Evolutionary conservation across 2,329 filamentous ascomycete species (phyloP).

Genomic region (Cercospora citrullina): DNA sequence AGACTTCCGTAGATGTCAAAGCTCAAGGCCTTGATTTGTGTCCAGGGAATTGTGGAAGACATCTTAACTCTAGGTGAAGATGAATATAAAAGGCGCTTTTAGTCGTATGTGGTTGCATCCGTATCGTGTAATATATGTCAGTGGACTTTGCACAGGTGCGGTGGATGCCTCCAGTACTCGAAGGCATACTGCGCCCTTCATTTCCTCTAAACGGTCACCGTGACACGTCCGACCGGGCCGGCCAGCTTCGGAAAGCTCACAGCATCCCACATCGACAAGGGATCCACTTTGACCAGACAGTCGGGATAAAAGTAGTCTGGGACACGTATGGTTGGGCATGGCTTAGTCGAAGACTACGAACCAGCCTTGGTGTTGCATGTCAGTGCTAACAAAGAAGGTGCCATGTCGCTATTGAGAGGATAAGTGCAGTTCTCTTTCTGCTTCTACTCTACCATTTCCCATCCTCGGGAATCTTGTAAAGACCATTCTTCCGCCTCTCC

Average conservation of each 20-base stretch:
- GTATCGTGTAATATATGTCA: too few relatives aligned
- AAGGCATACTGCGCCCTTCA: not conserved
- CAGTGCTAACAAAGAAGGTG: not conserved
- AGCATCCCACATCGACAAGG: not conserved
- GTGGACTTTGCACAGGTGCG: not conserved
- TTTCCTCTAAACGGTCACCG: not conserved
- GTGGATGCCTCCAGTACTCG: not conserved
- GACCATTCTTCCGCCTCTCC: constrained; percentile 62
- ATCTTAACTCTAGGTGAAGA: constrained; percentile 12
- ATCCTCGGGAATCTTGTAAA: constrained; percentile 49
- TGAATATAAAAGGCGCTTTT: not conserved
- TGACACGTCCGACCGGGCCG: not conserved
- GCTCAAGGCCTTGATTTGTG: constrained; percentile 53
- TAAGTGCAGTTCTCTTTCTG: not conserved
- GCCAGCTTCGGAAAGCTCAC: not conserved
- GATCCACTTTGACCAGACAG: not conserved
- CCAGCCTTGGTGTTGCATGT: not conserved
- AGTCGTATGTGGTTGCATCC: too few relatives aligned
- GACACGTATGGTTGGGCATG: not conserved
- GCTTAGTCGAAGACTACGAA: not conserved
- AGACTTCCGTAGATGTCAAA: constrained; percentile 75
- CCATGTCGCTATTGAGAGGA: not conserved
- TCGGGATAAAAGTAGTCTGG: not conserved
- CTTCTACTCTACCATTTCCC: constrained; percentile 31
- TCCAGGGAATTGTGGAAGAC: constrained; percentile 34